Evolutionary conservation across 306 rosid genomes (phyloP).

Genomic region (Ziziphus jujuba): DNA sequence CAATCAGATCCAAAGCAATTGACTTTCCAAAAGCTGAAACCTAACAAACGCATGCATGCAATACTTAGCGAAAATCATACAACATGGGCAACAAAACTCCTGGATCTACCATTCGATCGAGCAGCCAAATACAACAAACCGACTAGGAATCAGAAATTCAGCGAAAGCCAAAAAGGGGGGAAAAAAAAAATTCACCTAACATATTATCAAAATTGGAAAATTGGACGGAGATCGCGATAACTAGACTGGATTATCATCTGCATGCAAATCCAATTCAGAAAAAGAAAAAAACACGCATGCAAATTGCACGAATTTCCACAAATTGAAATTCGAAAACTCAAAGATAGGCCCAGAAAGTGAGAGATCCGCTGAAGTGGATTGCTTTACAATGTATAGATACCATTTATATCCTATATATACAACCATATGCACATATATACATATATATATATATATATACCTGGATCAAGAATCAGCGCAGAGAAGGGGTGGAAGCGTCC

Average conservation of each 20-base stretch:
- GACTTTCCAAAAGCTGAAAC: not conserved
- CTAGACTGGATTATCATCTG: not conserved
- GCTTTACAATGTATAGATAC: no score
- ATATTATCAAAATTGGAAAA: no score
- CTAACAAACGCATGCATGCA: not conserved
- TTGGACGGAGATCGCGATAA: no score
- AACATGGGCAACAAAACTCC: not conserved
- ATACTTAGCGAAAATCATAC: not conserved
- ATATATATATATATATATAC: not conserved
- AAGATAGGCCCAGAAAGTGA: no score
- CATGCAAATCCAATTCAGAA: slow-evolving; percentile 1
- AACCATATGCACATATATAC: no score
- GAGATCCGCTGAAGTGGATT: no score
- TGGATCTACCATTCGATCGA: not conserved
- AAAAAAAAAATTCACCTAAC: no score
- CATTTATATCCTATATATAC: no score
- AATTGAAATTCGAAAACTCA: not conserved
- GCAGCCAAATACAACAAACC: no score
- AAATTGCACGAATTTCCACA: not conserved
- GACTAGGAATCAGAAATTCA: no score
- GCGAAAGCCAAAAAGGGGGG: no score
- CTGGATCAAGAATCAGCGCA: not conserved
- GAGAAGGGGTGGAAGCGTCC: not conserved
- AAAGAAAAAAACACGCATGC: slow-evolving; percentile 11
- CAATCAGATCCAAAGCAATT: slow-evolving; percentile 1